phyloP scores from a whole-genome alignment of 768 basidiomycete genomes.

The Mycena floridula region DNA sequence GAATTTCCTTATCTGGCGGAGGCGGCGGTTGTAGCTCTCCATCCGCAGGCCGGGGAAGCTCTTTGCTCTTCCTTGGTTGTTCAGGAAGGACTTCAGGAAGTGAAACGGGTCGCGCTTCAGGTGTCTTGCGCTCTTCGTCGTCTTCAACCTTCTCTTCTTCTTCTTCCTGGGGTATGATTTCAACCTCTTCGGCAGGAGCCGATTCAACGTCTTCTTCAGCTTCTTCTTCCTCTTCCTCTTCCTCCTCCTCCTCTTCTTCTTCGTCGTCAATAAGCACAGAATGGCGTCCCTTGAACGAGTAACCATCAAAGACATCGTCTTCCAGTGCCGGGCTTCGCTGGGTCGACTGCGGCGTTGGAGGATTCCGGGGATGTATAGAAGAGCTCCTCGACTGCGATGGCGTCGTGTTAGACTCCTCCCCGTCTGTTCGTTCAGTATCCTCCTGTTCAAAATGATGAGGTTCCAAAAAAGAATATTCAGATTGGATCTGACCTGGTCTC shows the following conservation, averaged over 20 bases:
- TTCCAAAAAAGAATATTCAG: too few species aligned
- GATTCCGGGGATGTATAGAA: conserved; percentile 42
- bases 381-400: conserved; percentile 78
- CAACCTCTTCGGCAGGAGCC: conserved; percentile 4
- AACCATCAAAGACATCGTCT: conserved; percentile 88
- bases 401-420: conserved; percentile 71
- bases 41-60: conserved; percentile 17
- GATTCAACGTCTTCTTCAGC: conserved; percentile 23
- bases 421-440: conserved; percentile 66
- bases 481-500: conserved; percentile 37
- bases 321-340: too few species aligned
- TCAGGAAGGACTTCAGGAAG: conserved; percentile 20
- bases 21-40: conserved; percentile 5
- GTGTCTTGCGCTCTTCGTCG: conserved; percentile 65
- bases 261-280: conserved; percentile 75
- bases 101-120: conserved; percentile 51
- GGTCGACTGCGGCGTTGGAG: conserved; percentile 10
- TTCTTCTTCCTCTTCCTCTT: conserved; percentile 32
- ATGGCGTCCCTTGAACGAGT: conserved; percentile 86
- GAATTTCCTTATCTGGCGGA: not conserved
- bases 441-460: too few species aligned
- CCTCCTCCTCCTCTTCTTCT: conserved; percentile 47
- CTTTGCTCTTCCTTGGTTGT: conserved; percentile 24
- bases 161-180: conserved; percentile 7
- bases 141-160: conserved; percentile 26